phyloP scores from a whole-genome alignment of 2,329 filamentous ascomycete species.

The Xylaria sp. region DNA sequence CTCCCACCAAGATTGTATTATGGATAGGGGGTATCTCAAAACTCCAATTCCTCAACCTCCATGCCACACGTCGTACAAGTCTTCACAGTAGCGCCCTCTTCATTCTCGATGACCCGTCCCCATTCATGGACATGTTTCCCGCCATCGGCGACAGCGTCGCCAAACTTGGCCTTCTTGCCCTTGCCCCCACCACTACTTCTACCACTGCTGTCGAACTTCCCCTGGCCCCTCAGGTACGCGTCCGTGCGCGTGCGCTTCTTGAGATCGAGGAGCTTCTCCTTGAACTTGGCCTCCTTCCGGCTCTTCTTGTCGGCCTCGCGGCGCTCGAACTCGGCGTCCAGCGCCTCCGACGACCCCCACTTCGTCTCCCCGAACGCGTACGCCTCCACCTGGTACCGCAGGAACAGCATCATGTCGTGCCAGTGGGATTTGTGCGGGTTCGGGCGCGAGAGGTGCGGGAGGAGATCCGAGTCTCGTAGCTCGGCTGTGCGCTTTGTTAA shows the following conservation, averaged over 20 bases:
- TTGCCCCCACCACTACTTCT: conserved; percentile 54
- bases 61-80: conserved; percentile 80
- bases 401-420: conserved; percentile 98
- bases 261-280: conserved; percentile 84
- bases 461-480: conserved; percentile 84
- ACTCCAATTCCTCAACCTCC: conserved; percentile 81
- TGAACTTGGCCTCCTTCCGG: conserved; percentile 91
- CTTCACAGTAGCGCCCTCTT: conserved; percentile 81
- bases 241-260: conserved; percentile 95
- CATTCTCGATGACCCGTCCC: conserved; percentile 74
- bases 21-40: conserved; percentile 52
- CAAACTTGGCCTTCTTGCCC: conserved; percentile 69
- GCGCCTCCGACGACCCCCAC: conserved; percentile 86
- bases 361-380: conserved; percentile 83
- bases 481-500: conserved; percentile 68
- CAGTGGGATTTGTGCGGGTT: conserved; percentile 97
- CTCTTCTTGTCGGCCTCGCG: conserved; percentile 83
- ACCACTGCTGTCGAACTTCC: conserved; percentile 52
- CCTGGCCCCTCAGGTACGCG: conserved; percentile 79
- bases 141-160: conserved; percentile 74
- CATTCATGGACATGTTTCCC: conserved; percentile 91
- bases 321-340: conserved; percentile 89
- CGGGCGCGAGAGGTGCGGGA: conserved; percentile 87
- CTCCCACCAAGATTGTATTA: not conserved
- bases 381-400: conserved; percentile 92